These are phyloP conservation scores for Fomitopsis pinicola DNA, from an alignment of 1,284 basidiomycete species.

Conservation along the genomic window DNA sequence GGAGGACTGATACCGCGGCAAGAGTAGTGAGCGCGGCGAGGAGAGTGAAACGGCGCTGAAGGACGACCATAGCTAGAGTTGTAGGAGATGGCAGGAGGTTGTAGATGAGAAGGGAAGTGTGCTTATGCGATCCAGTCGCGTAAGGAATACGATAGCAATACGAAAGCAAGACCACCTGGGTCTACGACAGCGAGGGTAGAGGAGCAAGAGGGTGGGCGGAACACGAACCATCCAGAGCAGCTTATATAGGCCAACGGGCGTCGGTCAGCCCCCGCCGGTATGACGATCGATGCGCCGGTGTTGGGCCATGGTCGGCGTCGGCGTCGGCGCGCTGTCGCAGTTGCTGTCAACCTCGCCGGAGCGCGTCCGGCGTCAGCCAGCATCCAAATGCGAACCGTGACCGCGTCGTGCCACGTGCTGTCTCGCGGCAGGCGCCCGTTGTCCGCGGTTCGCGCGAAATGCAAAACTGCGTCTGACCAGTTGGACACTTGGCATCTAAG, in stretches of 20 bases:
- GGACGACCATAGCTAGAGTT: slow-evolving; percentile 36
- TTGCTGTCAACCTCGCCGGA: neutral
- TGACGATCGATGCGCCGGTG: neutral
- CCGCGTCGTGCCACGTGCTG: neutral
- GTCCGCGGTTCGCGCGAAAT: slow-evolving; percentile 2
- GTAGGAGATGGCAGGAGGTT: neutral
- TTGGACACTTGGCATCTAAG: neutral
- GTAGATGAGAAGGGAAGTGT: slow-evolving; percentile 1
- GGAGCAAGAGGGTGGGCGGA: slow-evolving; percentile 15
- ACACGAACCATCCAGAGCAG: neutral
- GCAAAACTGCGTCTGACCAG: neutral
- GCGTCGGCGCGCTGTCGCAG: neutral
- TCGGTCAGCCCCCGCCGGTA: slow-evolving; percentile 1
- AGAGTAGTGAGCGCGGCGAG: slow-evolving; percentile 40
- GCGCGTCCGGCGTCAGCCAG: neutral
- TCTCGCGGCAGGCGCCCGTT: neutral
- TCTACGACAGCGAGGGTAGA: slow-evolving; percentile 15
- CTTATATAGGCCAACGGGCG: neutral
- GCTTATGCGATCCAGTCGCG: slow-evolving; percentile 20
- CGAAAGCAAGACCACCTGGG: slow-evolving; percentile 29
- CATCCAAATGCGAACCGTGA: neutral
- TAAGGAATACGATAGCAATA: slow-evolving; percentile 21
- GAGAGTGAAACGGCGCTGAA: slow-evolving; percentile 41
- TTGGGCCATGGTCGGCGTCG: neutral
- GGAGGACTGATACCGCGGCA: slow-evolving; percentile 33